Percentiles rank a stretch among this genome's conserved stretches.
Evolutionary conservation across 2,329 filamentous ascomycete species (phyloP).

Genomic region (Xylariaceae sp.): DNA sequence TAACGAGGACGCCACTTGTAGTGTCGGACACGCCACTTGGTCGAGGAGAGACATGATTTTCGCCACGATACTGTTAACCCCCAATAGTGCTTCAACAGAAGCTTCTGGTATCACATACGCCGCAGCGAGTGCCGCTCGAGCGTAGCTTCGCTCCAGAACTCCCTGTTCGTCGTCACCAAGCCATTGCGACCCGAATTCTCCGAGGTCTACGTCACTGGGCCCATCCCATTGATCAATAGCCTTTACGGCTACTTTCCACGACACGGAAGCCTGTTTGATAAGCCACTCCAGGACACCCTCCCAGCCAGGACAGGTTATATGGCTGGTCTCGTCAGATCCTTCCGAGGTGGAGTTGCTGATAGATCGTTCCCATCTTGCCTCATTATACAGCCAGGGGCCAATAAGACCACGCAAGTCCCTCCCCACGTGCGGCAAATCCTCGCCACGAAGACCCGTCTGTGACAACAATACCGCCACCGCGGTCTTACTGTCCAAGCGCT

Average conservation of each 20-base stretch:
- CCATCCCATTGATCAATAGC: constrained; percentile 69
- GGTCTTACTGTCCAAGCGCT: constrained; percentile 50
- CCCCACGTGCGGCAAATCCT: constrained; percentile 41
- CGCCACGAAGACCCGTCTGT: constrained; percentile 42
- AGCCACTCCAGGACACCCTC: constrained; percentile 66
- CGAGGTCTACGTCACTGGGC: constrained; percentile 63
- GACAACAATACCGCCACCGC: constrained; percentile 59
- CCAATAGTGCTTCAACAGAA: constrained; percentile 51
- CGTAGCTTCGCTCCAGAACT: constrained; percentile 59
- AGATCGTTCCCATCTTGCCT: constrained; percentile 48
- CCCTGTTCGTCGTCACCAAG: constrained; percentile 55
- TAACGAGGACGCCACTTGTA: constrained; percentile 43
- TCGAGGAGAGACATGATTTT: constrained; percentile 57
- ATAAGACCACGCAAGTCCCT: constrained; percentile 64
- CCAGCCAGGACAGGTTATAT: constrained; percentile 55
- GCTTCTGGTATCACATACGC: constrained; percentile 62
- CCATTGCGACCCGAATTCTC: constrained; percentile 51
- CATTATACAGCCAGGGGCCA: constrained; percentile 68
- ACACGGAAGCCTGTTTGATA: constrained; percentile 49
- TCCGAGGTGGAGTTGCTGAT: constrained; percentile 19
- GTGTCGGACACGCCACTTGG: constrained; percentile 49
- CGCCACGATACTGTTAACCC: constrained; percentile 54
- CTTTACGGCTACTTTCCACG: constrained; percentile 57
- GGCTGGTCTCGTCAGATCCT: constrained; percentile 24
- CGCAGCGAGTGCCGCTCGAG: constrained; percentile 60